phyloP scores from a whole-genome alignment of 176 grass and related monocot genomes.

The Juncus inflexus region DNA sequence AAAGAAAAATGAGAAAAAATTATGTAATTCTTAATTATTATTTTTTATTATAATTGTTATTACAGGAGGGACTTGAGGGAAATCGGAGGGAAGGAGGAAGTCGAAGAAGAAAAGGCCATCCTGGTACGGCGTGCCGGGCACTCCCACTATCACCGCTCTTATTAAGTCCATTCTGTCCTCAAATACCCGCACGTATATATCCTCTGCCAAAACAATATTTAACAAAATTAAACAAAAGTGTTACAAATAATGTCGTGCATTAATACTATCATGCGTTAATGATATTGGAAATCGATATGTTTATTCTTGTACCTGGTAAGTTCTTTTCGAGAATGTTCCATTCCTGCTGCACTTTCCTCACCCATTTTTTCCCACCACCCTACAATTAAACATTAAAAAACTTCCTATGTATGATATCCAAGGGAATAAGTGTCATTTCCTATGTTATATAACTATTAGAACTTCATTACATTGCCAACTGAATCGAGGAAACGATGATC shows the following conservation, averaged over 20 bases:
- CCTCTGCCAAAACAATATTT: slow-evolving; percentile 57
- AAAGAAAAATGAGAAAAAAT: background rate
- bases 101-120: slow-evolving; percentile 99
- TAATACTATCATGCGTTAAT: background rate
- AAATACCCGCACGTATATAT: slow-evolving; percentile 94
- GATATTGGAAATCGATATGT: background rate
- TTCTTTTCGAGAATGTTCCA: slow-evolving; percentile 99
- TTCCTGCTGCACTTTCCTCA: slow-evolving; percentile 93
- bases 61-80: slow-evolving; percentile 92
- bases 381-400: slow-evolving; percentile 31
- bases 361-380: slow-evolving; percentile 87
- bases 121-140: slow-evolving; percentile 91
- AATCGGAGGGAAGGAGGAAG: slow-evolving; percentile 84
- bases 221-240: slow-evolving; percentile 31
- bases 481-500: slow-evolving; percentile 82
- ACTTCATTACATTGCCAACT: slow-evolving; percentile 39
- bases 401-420: background rate
- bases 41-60: background rate
- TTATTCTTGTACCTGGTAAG: slow-evolving; percentile 54
- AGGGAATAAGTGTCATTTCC: background rate
- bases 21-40: too few relatives aligned
- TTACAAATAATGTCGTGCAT: slow-evolving; percentile 10
- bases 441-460: slow-evolving; percentile 15
- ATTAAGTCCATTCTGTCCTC: slow-evolving; percentile 94
- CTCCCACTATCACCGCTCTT: slow-evolving; percentile 91